Evolutionary conservation across 2,329 filamentous ascomycete genomes (phyloP).

Genomic region (Xylaria polymorpha): DNA sequence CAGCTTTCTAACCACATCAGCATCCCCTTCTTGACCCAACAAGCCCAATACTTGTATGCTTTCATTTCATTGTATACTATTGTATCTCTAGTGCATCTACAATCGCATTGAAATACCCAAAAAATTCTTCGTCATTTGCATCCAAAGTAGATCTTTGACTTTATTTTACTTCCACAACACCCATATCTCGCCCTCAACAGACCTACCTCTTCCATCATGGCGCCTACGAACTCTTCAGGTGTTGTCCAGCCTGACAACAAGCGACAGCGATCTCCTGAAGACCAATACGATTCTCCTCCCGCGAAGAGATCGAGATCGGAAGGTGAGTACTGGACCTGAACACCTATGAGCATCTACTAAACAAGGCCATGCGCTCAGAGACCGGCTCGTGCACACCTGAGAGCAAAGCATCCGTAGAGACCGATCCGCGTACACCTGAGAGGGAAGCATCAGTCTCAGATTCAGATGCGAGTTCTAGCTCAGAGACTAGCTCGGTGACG

Average conservation of each 20-base stretch:
- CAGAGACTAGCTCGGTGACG: neutral
- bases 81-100: neutral
- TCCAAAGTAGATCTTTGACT: too few species aligned
- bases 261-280: neutral
- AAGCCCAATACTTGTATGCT: neutral
- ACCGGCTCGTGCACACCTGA: too few species aligned
- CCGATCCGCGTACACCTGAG: too few species aligned
- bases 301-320: neutral
- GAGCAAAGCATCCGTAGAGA: too few species aligned
- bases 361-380: neutral
- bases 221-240: neutral
- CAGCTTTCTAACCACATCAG: neutral
- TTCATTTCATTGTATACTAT: neutral
- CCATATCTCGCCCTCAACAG: neutral
- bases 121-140: too few species aligned
- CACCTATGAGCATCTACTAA: neutral
- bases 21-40: neutral
- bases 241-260: neutral
- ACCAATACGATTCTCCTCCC: neutral
- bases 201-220: neutral
- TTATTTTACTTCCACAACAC: too few species aligned
- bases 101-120: neutral
- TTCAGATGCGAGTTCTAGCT: too few species aligned
- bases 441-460: too few species aligned
- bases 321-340: neutral